Base-by-base conservation (phyloP, 192 early-diverging fungal species). In the Rhizophagus clarus region DNA sequence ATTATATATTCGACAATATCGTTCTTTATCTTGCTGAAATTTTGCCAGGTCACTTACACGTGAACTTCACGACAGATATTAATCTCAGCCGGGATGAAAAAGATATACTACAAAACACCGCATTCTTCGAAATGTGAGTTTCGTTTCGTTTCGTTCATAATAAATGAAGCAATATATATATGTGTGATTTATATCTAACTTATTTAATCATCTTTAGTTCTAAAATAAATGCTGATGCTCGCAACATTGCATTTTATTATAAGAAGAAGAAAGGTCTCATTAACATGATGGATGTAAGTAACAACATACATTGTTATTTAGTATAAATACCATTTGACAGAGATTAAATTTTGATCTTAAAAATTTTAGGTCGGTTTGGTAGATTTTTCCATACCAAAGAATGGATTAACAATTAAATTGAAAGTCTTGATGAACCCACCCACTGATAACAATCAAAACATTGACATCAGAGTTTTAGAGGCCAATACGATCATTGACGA, bases 221-320 rank as follows among this genome's bases (percentile, higher is more conserved):
- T 10, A 81, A 86, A 51, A 85, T 91, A 42, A 83, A 84, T 37
- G 89, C 89, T 17, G 83, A 91, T 63, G 83, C 89, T 32, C 79
- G 82, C n/a, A 90, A 91, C 71, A 87, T 90, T 24, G 83, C 87
- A 0, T 91, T 91, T 70, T 90, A 85, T 67, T 87, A 80, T 81
- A 81, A 78, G 68, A 84, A 86, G 75, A 91, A 91, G 82, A 77
- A 79, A 15, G 89, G 89, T 20, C 81, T 91, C 66, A 85, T 88
- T 56, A 73, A 78, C 45, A 72, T 89, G 49, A 74, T 61, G 37
- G 90, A 91, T 64, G 67, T 79, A 37, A 67, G 77, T 68, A 22
- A 17, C 2, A 20, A 22, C 20, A 17, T n/a, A n/a, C n/a, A n/a
- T n/a, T n/a, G n/a, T 32, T 61, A 5, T 14, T 63, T 17, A 4